Conservation (phyloP, 2,329 filamentous ascomycete species). For the Trichoderma polysporum region DNA sequence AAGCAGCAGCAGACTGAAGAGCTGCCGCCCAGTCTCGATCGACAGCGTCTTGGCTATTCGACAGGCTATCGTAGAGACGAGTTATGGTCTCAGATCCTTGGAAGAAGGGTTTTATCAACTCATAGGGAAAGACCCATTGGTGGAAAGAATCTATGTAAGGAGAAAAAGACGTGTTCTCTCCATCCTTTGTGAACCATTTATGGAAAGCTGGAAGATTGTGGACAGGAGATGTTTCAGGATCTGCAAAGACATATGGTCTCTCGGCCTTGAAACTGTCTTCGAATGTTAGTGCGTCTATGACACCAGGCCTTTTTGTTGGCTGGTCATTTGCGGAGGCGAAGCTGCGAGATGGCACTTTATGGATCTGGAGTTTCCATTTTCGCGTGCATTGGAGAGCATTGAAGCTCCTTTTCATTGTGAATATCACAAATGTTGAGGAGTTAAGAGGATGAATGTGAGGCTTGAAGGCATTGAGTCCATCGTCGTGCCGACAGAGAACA, state of each 20-base stretch:
- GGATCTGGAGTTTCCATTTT: neutral
- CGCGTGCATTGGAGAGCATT: neutral
- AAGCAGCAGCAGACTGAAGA: slow-evolving; percentile 31
- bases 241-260: slow-evolving; percentile 50
- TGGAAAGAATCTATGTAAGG: slow-evolving; percentile 34
- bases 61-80: slow-evolving; percentile 32
- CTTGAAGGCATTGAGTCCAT: neutral
- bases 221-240: slow-evolving; percentile 39
- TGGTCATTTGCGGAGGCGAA: slow-evolving; percentile 3
- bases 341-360: neutral
- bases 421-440: neutral
- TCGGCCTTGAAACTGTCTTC: slow-evolving; percentile 53
- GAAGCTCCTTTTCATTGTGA: neutral
- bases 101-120: slow-evolving; percentile 33
- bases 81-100: slow-evolving; percentile 24
- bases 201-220: slow-evolving; percentile 49
- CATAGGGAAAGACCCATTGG: slow-evolving; percentile 40
- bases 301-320: neutral
- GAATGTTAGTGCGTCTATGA: slow-evolving; percentile 46
- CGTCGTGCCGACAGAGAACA: neutral
- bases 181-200: slow-evolving; percentile 56
- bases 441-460: neutral
- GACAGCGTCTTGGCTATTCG: slow-evolving; percentile 28
- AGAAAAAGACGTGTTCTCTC: slow-evolving; percentile 23
- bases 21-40: slow-evolving; percentile 36